These are phyloP conservation scores for Termitomyces sp. DNA, from an alignment of 768 basidiomycete species.

Conservation along the genomic window DNA sequence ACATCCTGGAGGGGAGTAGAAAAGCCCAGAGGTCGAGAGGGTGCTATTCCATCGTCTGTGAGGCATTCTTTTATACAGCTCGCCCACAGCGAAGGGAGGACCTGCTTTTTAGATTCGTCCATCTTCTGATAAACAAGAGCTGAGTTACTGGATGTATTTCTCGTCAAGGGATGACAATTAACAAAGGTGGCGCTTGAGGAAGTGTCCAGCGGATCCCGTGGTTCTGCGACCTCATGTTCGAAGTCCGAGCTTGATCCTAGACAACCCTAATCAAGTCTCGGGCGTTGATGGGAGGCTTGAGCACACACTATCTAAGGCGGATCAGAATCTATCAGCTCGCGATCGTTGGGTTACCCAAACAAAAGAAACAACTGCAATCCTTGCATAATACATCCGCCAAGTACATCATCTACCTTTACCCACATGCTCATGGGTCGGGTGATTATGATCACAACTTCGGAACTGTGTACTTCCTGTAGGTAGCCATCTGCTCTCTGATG, in stretches of 20 bases:
- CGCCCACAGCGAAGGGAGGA: neutral
- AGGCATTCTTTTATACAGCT: neutral
- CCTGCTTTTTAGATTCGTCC: neutral
- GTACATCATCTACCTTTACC: neutral
- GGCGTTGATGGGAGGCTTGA: neutral
- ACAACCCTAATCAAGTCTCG: neutral
- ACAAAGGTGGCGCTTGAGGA: neutral
- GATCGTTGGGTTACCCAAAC: neutral
- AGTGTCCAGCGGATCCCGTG: neutral
- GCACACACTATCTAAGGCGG: neutral
- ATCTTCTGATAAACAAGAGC: neutral
- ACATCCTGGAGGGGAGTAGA: neutral
- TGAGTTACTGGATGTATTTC: neutral
- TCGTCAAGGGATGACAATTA: neutral
- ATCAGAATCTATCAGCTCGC: neutral
- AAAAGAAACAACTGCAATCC: neutral
- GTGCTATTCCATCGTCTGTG: neutral
- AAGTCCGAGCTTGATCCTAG: neutral
- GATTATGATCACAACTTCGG: neutral
- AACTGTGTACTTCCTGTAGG: neutral
- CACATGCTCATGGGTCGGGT: neutral
- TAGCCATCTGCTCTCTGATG: conserved; percentile 24
- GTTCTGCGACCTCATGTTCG: neutral
- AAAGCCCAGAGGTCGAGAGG: neutral
- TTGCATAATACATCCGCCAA: neutral